Evolutionary conservation across 2,329 filamentous ascomycete species (phyloP), one percentile per base, ranked within the genome.

Genomic region (Acrodontium crateriforme): DNA sequence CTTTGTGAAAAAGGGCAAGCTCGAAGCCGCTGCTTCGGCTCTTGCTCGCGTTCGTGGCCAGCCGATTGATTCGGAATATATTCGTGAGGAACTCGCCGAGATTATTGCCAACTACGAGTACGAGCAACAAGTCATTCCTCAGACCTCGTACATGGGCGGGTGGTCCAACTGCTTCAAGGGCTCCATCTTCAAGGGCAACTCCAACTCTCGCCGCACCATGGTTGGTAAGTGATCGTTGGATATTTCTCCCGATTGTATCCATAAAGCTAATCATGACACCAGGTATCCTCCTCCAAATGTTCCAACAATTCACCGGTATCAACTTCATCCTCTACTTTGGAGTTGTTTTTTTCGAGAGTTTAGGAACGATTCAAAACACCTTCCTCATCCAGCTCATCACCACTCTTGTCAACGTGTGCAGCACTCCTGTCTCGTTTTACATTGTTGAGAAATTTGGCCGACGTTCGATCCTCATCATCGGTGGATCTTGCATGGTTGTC

Each of bases 101-200:
- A 83, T 93, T 39, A 68, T 89, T 34, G 84, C 83, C 59, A 92
- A 92, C 65, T 73, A 84, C 58, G 79, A 81, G 57, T 83, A 85
- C 50, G 84, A 93, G 63, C 63, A 75, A 45, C 50, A 71, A 27
- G 60, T 76, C 27, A 73, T 78, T 29, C 74, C 67, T 42, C 65
- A 65, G 40, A 42, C 31, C 24, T n/a, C n/a, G n/a, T n/a, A n/a
- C n/a, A n/a, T n/a, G n/a, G n/a, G n/a, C n/a, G n/a, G n/a, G n/a
- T 51, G 47, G 47, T 20, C 39, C 6, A 66, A 67, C 47, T 73
- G 70, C 56, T 74, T 75, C 58, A 52, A 49, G 10, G 70, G 71
- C 24, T 62, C 59, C 26, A 50, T 69, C 34, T 60, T 53, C 46
- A 55, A 60, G 30, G 58, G 65, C 14, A 65, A 62, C 50, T 65